Evolutionary conservation across 2,329 filamentous ascomycete genomes (phyloP), one percentile per base, ranked within the genome.

Genomic region (Exserohilum rostratum): DNA sequence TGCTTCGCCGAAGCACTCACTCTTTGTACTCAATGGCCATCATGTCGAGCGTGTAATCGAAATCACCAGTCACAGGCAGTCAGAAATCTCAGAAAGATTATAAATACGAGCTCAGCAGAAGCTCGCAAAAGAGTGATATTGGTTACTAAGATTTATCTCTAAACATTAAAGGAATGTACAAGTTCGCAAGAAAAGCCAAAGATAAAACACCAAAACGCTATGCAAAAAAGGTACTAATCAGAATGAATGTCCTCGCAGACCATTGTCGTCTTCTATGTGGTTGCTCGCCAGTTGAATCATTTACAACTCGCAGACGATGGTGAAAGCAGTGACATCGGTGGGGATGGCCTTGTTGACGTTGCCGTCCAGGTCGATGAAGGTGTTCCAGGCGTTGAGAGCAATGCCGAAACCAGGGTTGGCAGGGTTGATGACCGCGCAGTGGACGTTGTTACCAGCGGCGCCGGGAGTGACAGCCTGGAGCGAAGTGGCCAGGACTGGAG

Each of bases 301-400:
- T 38, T 54, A 60, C 20, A 44, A 29, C 25, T 50, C 20, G 37
- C 61, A 62, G 22, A 42, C 17, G 9, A 64, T 42, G 10, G 39
- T 54, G 30, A 60, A 58, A 7, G 33, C 43, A 6, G 44, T 51
- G 18, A 62, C 51, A 56, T 62, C 57, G 11, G 22, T 50, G 42
- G 50, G 46, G 10, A 49, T 11, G 1, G 51, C 53, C 42, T 31
- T 18, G 2, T 48, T 22, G 12, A 30, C 10, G 12, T 50, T 33
- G 2, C 53, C 57, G 42, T 64, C 58, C 13, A 64, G 39, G 29
- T 62, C 53, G n/a, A 56, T 31, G 44, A 54, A 62, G 5, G 61
- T 64, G 34, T 46, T 52, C 49, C 30, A 30, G 15, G 55, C 53
- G n/a, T 57, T 61, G 39, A 64, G 34, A 12, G 22, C 10, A 1